These are phyloP conservation scores for Metarhizium robertsii DNA, from an alignment of 2,329 filamentous ascomycete species.

Conservation along the genomic window DNA sequence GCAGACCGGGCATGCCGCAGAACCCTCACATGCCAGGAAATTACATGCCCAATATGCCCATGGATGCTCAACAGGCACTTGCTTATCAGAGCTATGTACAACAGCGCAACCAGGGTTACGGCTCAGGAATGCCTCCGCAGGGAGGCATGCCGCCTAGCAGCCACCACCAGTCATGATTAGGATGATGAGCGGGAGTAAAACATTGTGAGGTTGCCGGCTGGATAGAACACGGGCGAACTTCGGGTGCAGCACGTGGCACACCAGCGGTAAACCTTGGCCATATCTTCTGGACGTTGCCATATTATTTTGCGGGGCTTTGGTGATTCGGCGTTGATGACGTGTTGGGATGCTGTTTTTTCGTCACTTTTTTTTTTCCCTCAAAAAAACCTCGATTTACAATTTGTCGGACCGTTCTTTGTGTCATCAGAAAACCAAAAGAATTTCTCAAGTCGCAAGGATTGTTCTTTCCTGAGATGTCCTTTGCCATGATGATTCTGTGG, in stretches of 20 bases:
- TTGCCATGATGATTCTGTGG: background rate
- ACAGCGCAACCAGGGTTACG: conserved; percentile 57
- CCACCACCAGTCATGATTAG: conserved; percentile 62
- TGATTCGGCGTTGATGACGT: conserved; percentile 34
- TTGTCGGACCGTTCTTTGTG: background rate
- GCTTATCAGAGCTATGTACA: conserved; percentile 80
- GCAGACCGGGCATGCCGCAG: conserved; percentile 56
- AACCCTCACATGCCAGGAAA: conserved; percentile 52
- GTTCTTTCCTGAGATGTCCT: background rate
- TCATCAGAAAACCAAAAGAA: background rate
- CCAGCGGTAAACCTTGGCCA: conserved; percentile 17
- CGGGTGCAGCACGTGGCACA: background rate
- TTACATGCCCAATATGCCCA: conserved; percentile 56
- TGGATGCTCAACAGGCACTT: conserved; percentile 69
- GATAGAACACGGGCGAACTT: background rate
- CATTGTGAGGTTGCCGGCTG: background rate
- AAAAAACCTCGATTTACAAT: background rate
- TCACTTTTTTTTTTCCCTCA: conserved; percentile 2
- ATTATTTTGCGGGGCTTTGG: conserved; percentile 29
- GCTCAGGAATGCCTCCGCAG: conserved; percentile 71
- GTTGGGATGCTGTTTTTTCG: conserved; percentile 19
- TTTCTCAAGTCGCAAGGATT: background rate
- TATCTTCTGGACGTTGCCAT: conserved; percentile 20
- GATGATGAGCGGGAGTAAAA: conserved; percentile 4
- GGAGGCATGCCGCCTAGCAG: conserved; percentile 74